A percentile compares a stretch with the other conserved stretches of the same genome.
phyloP scores from a whole-genome alignment of 345 rosid species.

The Clausena lansium region DNA sequence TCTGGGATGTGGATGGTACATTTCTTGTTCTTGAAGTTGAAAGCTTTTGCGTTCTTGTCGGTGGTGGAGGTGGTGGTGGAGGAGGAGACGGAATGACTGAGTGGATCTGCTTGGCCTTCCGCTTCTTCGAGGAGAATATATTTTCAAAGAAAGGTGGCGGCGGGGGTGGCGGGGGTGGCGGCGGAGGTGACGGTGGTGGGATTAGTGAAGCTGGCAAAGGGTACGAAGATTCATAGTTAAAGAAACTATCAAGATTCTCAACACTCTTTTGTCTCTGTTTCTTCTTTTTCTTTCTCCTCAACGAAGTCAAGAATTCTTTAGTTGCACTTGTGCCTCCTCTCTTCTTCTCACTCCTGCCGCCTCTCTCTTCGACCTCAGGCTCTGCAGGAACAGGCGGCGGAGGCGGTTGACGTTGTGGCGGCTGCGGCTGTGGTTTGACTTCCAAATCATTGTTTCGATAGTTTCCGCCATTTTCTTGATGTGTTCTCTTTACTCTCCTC shows the following conservation, averaged over 20 bases:
- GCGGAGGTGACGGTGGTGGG: constrained; percentile 39
- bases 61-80: constrained; percentile 41
- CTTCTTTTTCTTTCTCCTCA: constrained; percentile 64
- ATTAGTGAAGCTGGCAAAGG: constrained; percentile 18
- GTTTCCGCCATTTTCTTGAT: constrained; percentile 9
- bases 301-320: constrained; percentile 55
- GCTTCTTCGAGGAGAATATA: constrained; percentile 63
- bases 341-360: constrained; percentile 45
- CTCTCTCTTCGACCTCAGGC: constrained; percentile 18
- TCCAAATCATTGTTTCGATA: neutral
- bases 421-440: constrained; percentile 15
- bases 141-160: constrained; percentile 55
- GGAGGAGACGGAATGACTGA: constrained; percentile 43
- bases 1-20: constrained; percentile 13
- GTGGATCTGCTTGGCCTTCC: constrained; percentile 42
- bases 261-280: constrained; percentile 78
- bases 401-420: constrained; percentile 9
- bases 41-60: neutral
- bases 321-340: constrained; percentile 49
- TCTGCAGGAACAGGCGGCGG: constrained; percentile 17
- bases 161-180: constrained; percentile 49
- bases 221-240: constrained; percentile 33
- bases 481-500: constrained; percentile 33
- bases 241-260: constrained; percentile 69
- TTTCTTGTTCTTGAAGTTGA: constrained; percentile 12